Percentiles rank a stretch among this genome's conserved stretches.
Conservation (phyloP, 768 basidiomycete genomes). For the Pulveroboletus frians region DNA sequence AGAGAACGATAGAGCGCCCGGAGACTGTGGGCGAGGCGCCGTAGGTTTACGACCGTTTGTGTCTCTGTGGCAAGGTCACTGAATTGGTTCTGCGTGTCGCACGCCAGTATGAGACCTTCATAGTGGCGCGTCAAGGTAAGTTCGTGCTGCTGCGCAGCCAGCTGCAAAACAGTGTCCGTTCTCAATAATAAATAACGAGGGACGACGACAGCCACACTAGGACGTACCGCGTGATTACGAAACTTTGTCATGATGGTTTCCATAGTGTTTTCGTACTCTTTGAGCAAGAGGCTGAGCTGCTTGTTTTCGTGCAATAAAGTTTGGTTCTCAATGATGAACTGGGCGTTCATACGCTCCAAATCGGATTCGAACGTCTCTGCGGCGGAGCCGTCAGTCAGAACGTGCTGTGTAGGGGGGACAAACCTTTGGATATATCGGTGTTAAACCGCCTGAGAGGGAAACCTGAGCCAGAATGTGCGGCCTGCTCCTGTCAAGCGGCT, state of each 20-base stretch:
- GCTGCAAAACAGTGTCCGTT: conserved; percentile 37
- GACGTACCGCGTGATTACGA: conserved; percentile 79
- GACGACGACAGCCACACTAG: background rate
- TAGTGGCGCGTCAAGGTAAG: conserved; percentile 85
- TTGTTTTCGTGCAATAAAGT: conserved; percentile 90
- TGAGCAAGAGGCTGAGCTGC: conserved; percentile 80
- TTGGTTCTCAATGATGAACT: conserved; percentile 92
- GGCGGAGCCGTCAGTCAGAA: conserved; percentile 11
- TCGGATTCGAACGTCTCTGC: conserved; percentile 91
- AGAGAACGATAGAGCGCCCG: conserved; percentile 69
- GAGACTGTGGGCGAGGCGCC: conserved; percentile 64
- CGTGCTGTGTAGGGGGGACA: conserved; percentile 12
- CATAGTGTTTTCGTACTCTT: conserved; percentile 92
- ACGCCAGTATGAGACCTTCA: conserved; percentile 68
- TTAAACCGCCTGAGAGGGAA: conserved; percentile 82
- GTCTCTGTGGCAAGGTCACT: conserved; percentile 54
- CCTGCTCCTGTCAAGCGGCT: conserved; percentile 54
- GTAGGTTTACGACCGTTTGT: conserved; percentile 59
- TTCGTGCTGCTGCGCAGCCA: conserved; percentile 90
- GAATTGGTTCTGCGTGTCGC: conserved; percentile 52
- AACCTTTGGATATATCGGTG: conserved; percentile 81
- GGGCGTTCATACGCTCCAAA: conserved; percentile 83
- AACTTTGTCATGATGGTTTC: conserved; percentile 98
- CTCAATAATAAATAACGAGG: conserved; percentile 1
- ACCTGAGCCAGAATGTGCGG: conserved; percentile 63